Evolutionary conservation across 768 basidiomycete genomes (phyloP).

Genomic region (Holtermannia corniformis): DNA sequence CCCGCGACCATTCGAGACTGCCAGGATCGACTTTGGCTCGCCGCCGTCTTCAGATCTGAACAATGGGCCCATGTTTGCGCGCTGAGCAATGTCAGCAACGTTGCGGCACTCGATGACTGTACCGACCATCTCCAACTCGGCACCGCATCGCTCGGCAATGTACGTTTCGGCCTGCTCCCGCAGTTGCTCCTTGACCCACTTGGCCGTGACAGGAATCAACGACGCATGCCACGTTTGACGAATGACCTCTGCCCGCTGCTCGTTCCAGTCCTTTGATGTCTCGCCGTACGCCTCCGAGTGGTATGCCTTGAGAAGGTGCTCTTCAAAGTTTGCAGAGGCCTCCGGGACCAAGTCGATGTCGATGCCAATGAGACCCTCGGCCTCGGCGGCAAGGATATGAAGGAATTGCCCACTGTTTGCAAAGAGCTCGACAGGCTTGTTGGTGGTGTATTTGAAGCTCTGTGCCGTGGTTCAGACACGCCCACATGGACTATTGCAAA

Average conservation of each 20-base stretch:
- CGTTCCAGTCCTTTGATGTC: slow-evolving; percentile 83
- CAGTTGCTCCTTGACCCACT: slow-evolving; percentile 81
- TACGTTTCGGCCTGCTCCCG: slow-evolving; percentile 83
- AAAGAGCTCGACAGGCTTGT: slow-evolving; percentile 67
- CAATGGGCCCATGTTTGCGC: slow-evolving; percentile 74
- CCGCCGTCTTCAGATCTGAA: slow-evolving; percentile 55
- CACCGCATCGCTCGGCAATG: slow-evolving; percentile 59
- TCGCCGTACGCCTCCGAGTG: slow-evolving; percentile 76
- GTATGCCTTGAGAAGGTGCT: slow-evolving; percentile 68
- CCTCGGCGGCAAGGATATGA: slow-evolving; percentile 80
- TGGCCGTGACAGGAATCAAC: slow-evolving; percentile 71
- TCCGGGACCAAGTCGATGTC: slow-evolving; percentile 55
- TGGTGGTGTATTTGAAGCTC: slow-evolving; percentile 88
- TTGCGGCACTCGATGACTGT: neutral
- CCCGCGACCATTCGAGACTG: slow-evolving; percentile 89
- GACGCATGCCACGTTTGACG: slow-evolving; percentile 48
- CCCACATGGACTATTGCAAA: too few species aligned
- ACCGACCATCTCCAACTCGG: slow-evolving; percentile 60
- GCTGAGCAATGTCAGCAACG: slow-evolving; percentile 45
- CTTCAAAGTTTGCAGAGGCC: slow-evolving; percentile 58
- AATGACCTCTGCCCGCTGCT: slow-evolving; percentile 62
- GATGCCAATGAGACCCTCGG: slow-evolving; percentile 74
- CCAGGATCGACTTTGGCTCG: slow-evolving; percentile 68
- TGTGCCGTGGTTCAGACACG: too few species aligned
- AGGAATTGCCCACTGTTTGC: slow-evolving; percentile 68